Conservation (phyloP, 2,329 filamentous ascomycete species). For the Fusarium sp. region DNA sequence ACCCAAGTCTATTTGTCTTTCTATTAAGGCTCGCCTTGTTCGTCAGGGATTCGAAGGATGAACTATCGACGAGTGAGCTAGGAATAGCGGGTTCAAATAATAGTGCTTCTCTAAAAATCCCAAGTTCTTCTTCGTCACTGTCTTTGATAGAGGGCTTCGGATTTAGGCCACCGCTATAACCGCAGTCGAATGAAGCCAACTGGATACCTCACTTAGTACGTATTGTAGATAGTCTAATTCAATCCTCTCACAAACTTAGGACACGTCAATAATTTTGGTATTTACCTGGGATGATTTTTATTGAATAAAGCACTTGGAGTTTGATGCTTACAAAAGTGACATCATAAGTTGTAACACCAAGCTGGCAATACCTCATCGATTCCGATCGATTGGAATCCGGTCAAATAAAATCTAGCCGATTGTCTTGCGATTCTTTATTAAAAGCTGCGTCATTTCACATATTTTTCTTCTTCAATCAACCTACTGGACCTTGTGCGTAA, state of each 20-base stretch:
- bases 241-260: not conserved
- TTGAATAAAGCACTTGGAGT: not conserved
- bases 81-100: not conserved
- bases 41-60: not conserved
- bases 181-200: not conserved
- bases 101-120: not conserved
- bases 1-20: not conserved
- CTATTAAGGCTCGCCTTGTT: not conserved
- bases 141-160: not conserved
- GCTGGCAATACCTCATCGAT: constrained; percentile 25
- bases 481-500: not conserved
- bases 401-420: not conserved
- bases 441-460: not conserved
- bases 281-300: not conserved
- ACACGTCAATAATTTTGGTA: not conserved
- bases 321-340: constrained; percentile 22
- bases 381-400: constrained; percentile 9
- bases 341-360: constrained; percentile 27
- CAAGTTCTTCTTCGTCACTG: not conserved
- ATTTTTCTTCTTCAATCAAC: not conserved
- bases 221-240: not conserved
- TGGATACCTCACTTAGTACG: not conserved
- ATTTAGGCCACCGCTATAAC: not conserved
- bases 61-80: not conserved
- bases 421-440: not conserved